Conservation (phyloP, 2,329 filamentous ascomycete genomes). For the Xenosphaeropsis pyriputrescens region DNA sequence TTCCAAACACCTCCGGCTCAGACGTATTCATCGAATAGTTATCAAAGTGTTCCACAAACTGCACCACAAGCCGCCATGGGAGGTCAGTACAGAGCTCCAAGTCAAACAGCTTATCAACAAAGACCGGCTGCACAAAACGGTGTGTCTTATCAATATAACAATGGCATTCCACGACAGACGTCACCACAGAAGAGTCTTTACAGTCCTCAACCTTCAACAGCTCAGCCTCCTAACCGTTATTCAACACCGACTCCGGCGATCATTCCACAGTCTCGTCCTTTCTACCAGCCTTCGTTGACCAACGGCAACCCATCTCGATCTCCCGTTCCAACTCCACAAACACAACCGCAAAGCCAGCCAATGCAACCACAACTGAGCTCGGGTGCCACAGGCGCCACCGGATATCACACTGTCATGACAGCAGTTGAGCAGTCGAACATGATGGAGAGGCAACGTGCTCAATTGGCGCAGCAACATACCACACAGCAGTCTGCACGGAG, state of each 20-base stretch:
- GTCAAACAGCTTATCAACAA: conserved; percentile 11
- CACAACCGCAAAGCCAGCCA: conserved; percentile 4
- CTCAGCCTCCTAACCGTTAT: conserved; percentile 7
- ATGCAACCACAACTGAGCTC: conserved; percentile 7
- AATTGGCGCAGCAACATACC: conserved; percentile 18
- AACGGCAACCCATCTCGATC: conserved; percentile 11
- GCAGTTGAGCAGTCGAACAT: conserved; percentile 18
- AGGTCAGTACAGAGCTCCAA: conserved; percentile 10
- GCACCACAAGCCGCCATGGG: conserved; percentile 8
- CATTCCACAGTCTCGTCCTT: conserved; percentile 7
- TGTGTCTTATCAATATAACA: conserved; percentile 12
- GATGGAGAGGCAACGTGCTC: conserved; percentile 20
- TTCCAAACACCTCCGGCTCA: conserved; percentile 9
- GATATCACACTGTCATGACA: conserved; percentile 17
- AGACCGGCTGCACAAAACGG: conserved; percentile 13
- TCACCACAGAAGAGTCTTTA: conserved; percentile 16
- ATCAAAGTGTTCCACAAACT: conserved; percentile 11
- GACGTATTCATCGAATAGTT: conserved; percentile 10
- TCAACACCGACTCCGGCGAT: conserved; percentile 11
- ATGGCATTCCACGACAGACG: conserved; percentile 11
- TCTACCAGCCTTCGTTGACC: conserved; percentile 8
- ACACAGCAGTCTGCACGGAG: conserved; percentile 15
- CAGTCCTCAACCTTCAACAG: conserved; percentile 9
- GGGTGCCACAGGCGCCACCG: conserved; percentile 10
- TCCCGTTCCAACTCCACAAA: conserved; percentile 8